phyloP scores from a whole-genome alignment of 495 filamentous ascomycete genomes.

The Aspergillus funiculosus region DNA sequence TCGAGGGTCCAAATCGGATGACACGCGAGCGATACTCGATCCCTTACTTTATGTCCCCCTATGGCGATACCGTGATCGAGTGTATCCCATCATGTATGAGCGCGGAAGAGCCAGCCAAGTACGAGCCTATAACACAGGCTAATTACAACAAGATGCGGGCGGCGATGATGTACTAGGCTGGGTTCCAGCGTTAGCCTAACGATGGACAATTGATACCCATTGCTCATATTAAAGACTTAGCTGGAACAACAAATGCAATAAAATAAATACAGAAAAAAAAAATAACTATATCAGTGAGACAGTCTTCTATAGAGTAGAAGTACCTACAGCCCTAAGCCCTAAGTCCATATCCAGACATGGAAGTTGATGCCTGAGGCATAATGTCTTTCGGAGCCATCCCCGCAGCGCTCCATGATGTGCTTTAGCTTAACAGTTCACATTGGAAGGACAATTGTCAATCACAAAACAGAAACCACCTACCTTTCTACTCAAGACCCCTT shows the following conservation, averaged over 20 bases:
- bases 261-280: too few relatives aligned
- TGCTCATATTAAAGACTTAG: too few relatives aligned
- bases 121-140: constrained; percentile 47
- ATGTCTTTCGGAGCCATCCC: constrained; percentile 3
- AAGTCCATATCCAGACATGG: constrained; percentile 14
- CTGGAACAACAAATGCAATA: too few relatives aligned
- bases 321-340: constrained; percentile 12
- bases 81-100: constrained; percentile 47
- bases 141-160: constrained; percentile 49
- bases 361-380: constrained; percentile 6
- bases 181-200: neutral
- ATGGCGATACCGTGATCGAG: constrained; percentile 50
- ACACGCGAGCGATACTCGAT: constrained; percentile 54
- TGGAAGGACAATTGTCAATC: constrained; percentile 11
- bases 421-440: too few relatives aligned
- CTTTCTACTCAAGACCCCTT: too few relatives aligned
- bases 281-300: too few relatives aligned
- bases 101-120: constrained; percentile 39
- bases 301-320: neutral
- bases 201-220: too few relatives aligned
- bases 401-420: too few relatives aligned
- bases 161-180: constrained; percentile 43
- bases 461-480: too few relatives aligned
- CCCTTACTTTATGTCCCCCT: constrained; percentile 55
- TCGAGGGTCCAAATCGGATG: constrained; percentile 37